Evolutionary conservation across 2,329 filamentous ascomycete species (phyloP).

Genomic region (Calonectria pseudoreteaudii): DNA sequence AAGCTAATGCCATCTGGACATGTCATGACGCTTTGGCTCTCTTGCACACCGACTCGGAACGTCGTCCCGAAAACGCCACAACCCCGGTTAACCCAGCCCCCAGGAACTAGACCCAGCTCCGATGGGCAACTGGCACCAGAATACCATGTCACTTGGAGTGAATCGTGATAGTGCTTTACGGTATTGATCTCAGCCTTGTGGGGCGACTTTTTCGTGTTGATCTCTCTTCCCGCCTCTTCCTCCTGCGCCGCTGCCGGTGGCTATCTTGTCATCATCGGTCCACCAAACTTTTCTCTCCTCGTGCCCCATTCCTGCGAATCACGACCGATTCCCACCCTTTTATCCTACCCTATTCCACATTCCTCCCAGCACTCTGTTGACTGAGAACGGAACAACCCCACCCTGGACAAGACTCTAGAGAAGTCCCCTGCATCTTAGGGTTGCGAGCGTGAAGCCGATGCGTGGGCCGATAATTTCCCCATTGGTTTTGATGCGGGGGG

Average conservation of each 20-base stretch:
- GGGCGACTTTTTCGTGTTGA: neutral
- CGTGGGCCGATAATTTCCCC: neutral
- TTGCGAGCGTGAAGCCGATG: neutral
- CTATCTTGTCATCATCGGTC: slow-evolving; percentile 3
- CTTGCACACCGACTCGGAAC: slow-evolving; percentile 10
- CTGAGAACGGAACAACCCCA: slow-evolving; percentile 7
- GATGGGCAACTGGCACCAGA: neutral
- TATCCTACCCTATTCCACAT: neutral
- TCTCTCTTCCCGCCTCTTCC: neutral
- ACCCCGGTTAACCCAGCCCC: slow-evolving; percentile 19
- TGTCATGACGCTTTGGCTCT: neutral
- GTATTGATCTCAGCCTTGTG: neutral
- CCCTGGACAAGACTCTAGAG: neutral
- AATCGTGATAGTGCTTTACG: neutral
- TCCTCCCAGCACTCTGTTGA: neutral
- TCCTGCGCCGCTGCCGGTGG: neutral
- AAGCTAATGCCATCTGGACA: neutral
- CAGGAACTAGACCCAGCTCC: neutral
- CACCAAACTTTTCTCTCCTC: slow-evolving; percentile 6
- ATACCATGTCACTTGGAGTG: neutral
- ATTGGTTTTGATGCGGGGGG: neutral
- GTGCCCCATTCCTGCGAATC: slow-evolving; percentile 10
- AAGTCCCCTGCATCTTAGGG: neutral
- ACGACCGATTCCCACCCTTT: neutral
- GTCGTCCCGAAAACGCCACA: slow-evolving; percentile 21